phyloP scores from a whole-genome alignment of 2,329 filamentous ascomycete genomes.

The Teratosphaeria viscida region DNA sequence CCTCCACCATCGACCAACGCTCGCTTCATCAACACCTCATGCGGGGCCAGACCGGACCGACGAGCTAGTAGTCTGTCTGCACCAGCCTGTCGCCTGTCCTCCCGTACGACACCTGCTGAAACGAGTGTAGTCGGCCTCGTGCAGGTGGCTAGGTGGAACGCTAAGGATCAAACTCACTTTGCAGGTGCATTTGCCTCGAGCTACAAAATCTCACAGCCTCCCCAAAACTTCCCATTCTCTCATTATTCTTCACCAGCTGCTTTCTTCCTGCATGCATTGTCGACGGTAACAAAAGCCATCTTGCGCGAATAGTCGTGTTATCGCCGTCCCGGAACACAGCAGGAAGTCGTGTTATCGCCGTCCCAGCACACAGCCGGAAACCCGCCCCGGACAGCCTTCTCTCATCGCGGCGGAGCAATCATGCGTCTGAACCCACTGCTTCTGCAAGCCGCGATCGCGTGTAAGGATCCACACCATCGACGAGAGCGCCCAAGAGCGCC shows the following conservation, averaged over 20 bases:
- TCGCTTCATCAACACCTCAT: neutral
- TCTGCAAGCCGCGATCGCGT: neutral
- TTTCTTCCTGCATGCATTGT: neutral
- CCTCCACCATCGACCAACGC: neutral
- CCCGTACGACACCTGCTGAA: neutral
- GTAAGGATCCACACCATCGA: neutral
- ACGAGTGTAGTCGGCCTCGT: neutral
- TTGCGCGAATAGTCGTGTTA: neutral
- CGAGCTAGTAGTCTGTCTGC: neutral
- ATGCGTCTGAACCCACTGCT: neutral
- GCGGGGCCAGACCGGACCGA: neutral
- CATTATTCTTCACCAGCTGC: neutral
- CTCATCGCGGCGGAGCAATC: neutral
- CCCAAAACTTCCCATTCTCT: neutral
- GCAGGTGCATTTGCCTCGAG: neutral
- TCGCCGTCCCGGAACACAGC: neutral
- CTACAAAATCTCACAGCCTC: neutral
- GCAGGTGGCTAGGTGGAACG: neutral
- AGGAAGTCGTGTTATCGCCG: neutral
- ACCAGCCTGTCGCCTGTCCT: neutral
- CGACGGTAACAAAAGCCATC: neutral
- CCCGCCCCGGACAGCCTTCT: neutral
- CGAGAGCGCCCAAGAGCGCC: neutral
- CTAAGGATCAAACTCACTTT: neutral
- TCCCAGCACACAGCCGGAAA: neutral